These are phyloP conservation scores for Lachnellula arida DNA, from an alignment of 2,329 filamentous ascomycete genomes.

Conservation along the genomic window DNA sequence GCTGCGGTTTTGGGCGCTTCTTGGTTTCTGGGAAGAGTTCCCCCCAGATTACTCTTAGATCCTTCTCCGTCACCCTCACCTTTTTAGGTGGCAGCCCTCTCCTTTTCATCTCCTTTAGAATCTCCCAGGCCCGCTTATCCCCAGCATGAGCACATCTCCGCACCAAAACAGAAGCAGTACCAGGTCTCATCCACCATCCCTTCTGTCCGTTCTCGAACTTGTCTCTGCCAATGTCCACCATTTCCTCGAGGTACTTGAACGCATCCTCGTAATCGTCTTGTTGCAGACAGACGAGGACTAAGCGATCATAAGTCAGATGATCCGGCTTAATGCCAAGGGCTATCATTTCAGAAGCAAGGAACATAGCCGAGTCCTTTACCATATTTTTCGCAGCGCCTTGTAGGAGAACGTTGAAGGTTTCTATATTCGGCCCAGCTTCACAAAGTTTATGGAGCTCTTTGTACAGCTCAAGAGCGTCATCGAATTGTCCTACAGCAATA, in stretches of 20 bases:
- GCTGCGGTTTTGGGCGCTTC: neutral
- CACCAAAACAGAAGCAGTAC: conserved; percentile 22
- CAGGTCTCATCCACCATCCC: conserved; percentile 31
- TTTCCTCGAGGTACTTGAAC: conserved; percentile 46
- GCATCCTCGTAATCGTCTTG: conserved; percentile 42
- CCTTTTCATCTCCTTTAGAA: conserved; percentile 23
- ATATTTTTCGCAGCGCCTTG: conserved; percentile 33
- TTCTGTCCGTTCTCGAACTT: conserved; percentile 15
- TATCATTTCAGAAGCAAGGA: conserved; percentile 58
- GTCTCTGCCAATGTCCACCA: conserved; percentile 37
- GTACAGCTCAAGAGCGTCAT: conserved; percentile 54
- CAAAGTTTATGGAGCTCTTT: conserved; percentile 53
- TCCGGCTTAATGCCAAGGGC: conserved; percentile 50
- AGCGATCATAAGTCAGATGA: conserved; percentile 55
- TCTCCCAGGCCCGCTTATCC: conserved; percentile 22
- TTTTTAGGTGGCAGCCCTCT: conserved; percentile 11
- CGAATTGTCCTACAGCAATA: conserved; percentile 36
- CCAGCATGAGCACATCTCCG: conserved; percentile 16
- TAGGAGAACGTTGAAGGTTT: conserved; percentile 60
- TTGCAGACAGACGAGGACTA: conserved; percentile 52
- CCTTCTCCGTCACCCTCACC: neutral
- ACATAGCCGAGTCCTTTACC: conserved; percentile 53
- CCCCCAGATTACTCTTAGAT: neutral
- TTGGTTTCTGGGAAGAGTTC: neutral
- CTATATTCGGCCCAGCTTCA: conserved; percentile 39